phyloP scores from a whole-genome alignment of 306 rosid species.

The Inga leiocalycina region DNA sequence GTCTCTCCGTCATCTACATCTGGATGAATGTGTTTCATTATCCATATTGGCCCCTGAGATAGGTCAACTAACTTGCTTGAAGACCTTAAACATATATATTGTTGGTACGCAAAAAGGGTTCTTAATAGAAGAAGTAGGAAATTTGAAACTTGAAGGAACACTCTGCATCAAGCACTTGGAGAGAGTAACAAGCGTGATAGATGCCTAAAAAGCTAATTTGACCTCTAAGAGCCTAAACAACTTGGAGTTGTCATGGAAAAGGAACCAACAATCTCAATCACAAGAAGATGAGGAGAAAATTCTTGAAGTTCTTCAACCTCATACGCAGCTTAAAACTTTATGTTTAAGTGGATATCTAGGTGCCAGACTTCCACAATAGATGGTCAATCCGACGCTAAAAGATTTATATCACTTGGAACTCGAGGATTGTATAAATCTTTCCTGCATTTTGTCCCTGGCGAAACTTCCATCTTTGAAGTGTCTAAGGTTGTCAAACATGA shows the following conservation, averaged over 20 bases:
- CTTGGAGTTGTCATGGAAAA: background rate
- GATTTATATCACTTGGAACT: too few species aligned
- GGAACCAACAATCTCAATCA: background rate
- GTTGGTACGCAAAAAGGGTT: conserved; percentile 26
- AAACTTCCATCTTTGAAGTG: too few species aligned
- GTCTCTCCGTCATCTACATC: conserved; percentile 18
- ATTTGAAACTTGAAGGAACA: conserved; percentile 18
- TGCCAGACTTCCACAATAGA: too few species aligned
- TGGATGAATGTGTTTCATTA: background rate
- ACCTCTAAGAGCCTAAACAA: background rate
- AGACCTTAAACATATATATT: background rate
- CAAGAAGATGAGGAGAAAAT: conserved; percentile 10
- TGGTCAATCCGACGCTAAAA: too few species aligned
- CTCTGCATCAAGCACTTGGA: conserved; percentile 17
- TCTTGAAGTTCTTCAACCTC: too few species aligned
- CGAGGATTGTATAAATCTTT: too few species aligned
- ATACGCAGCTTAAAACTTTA: too few species aligned
- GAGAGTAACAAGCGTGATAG: conserved; percentile 14
- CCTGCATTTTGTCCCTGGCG: too few species aligned
- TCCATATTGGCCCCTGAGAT: conserved; percentile 13
- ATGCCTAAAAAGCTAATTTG: conserved; percentile 25
- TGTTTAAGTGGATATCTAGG: too few species aligned
- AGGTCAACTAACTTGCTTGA: conserved; percentile 20
- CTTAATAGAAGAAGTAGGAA: conserved; percentile 13
- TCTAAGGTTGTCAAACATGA: too few species aligned